Percentiles rank a stretch among this genome's conserved stretches.
phyloP scores from a whole-genome alignment of 805 yeast genomes.

The Sporopachydermia lactativora region DNA sequence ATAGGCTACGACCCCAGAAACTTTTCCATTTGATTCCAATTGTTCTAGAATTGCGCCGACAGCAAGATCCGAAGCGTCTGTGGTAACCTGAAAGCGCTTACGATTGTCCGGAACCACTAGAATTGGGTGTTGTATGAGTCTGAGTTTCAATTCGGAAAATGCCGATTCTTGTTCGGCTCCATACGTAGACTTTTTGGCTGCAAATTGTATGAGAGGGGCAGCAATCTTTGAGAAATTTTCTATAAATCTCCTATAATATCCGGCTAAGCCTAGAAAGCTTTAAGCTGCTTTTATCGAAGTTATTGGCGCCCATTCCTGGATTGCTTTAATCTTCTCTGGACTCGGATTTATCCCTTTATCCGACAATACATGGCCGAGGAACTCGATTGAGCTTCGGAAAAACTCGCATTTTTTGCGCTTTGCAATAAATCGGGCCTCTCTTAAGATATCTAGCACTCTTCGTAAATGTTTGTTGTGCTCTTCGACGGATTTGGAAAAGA shows the following conservation, averaged over 20 bases:
- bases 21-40: not conserved
- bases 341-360: slow-evolving; percentile 6
- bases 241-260: slow-evolving; percentile 7
- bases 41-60: slow-evolving; percentile 6
- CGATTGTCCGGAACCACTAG: slow-evolving; percentile 5
- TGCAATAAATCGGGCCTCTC: not conserved
- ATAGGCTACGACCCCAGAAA: slow-evolving; percentile 4
- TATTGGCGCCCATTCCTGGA: slow-evolving; percentile 6
- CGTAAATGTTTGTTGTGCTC: slow-evolving; percentile 2
- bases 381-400: slow-evolving; percentile 7
- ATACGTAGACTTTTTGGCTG: not conserved
- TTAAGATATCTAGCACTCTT: slow-evolving; percentile 2
- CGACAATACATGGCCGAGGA: slow-evolving; percentile 8
- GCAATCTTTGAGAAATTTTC: slow-evolving; percentile 5
- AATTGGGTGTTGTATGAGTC: slow-evolving; percentile 4
- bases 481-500: not conserved
- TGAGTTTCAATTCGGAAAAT: slow-evolving; percentile 3
- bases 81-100: slow-evolving; percentile 8
- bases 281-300: slow-evolving; percentile 2
- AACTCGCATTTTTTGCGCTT: slow-evolving; percentile 1
- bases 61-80: slow-evolving; percentile 6
- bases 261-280: slow-evolving; percentile 7
- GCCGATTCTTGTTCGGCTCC: slow-evolving; percentile 2
- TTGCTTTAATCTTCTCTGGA: slow-evolving; percentile 2
- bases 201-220: slow-evolving; percentile 3